phyloP scores from a whole-genome alignment of 2,329 filamentous ascomycete genomes.

The Sarocladiaceae sp. region DNA sequence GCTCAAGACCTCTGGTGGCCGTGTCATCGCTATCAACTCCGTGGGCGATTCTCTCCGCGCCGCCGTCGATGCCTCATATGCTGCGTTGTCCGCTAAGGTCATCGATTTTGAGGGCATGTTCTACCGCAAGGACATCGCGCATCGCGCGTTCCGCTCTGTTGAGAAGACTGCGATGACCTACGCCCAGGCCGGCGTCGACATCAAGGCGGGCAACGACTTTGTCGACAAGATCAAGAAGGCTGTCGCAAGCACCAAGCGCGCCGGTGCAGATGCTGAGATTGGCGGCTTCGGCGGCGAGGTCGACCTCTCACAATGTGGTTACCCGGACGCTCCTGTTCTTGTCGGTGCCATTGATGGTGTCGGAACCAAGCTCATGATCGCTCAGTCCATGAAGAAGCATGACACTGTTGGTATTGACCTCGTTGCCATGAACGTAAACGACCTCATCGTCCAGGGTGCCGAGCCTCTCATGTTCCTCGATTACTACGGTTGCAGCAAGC shows the following conservation, averaged over 20 bases:
- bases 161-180: constrained; percentile 68
- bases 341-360: constrained; percentile 96
- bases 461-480: constrained; percentile 95
- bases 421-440: constrained; percentile 99
- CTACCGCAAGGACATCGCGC: constrained; percentile 87
- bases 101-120: constrained; percentile 88
- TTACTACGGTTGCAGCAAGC: constrained; percentile 90
- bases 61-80: constrained; percentile 83
- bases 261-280: constrained; percentile 87
- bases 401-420: constrained; percentile 94
- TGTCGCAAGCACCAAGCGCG: constrained; percentile 76
- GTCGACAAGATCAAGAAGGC: constrained; percentile 87
- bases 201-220: constrained; percentile 88
- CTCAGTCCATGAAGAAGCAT: constrained; percentile 82
- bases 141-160: constrained; percentile 51
- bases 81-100: constrained; percentile 58
- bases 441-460: constrained; percentile 91
- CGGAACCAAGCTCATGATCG: constrained; percentile 94
- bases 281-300: constrained; percentile 80
- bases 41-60: constrained; percentile 65
- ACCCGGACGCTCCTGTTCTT: constrained; percentile 66
- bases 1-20: constrained; percentile 74
- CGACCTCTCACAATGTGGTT: constrained; percentile 62
- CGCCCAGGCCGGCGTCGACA: constrained; percentile 86
- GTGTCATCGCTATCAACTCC: constrained; percentile 90